Base-by-base conservation (phyloP, 176 grass and related monocot species). In the Rhynchospora pubera region DNA sequence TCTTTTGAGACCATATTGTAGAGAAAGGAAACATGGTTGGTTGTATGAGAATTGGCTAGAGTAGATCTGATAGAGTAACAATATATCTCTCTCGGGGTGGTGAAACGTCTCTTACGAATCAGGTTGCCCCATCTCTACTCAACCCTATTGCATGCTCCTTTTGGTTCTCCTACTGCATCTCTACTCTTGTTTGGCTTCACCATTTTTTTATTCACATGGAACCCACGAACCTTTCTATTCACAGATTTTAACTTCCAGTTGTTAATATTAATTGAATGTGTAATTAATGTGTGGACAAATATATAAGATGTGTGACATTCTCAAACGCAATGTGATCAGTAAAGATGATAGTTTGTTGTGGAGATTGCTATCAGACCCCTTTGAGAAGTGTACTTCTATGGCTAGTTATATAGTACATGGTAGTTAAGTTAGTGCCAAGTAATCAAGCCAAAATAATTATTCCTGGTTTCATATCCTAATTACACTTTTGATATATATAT, bases 61-160 rank as follows among this genome's bases (percentile, higher is more conserved):
- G 21, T 12, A 77, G 23, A 77, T 55, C 72, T 77, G 6, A 77
- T 43, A n/a, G 22, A 52, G 58, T 70, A 78, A 66, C 74, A 7
- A 79, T 66, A 59, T 67, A 73, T 86, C 88, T 80, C 69, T 79
- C 62, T 92, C 64, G 62, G 72, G 70, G 87, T 82, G 95, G 95
- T 97, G 90, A 90, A 83, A 94, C 73, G 90, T 93, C 95, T 86
- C 60, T 61, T 66, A 73, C 87, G 90, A 92, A 97, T 90, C 95
- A 62, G 83, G 87, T 98, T 98, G 92, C 92, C 90, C 90, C 83
- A 79, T 88, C 90, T 88, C 90, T 84, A 98, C 95, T 98, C 95
- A 93, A 98, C 78, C 87, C 62, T 79, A 47, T 78, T 82, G 82
- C 87, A 75, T 71, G 52, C 82, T 85, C 88, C 78, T 87, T 30